Percentiles rank a stretch among this genome's conserved stretches.
phyloP scores from a whole-genome alignment of 352 stramenopile genomes.

The Phytophthora foliorum region DNA sequence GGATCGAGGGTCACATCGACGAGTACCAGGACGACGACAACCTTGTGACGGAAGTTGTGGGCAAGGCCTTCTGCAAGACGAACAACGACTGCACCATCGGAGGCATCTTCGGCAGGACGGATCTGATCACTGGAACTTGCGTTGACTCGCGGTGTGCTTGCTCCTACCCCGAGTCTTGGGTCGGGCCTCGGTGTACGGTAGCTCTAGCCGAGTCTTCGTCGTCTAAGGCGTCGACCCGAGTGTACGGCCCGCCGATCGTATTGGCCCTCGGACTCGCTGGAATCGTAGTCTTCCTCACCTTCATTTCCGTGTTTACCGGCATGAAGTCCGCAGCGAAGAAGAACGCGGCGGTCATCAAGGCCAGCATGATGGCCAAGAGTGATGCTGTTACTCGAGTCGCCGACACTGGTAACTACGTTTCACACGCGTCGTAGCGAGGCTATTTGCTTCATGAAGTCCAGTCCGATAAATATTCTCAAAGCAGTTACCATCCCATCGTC shows the following conservation, averaged over 20 bases:
- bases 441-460: constrained; percentile 1
- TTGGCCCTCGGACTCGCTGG: constrained; percentile 36
- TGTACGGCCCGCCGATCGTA: constrained; percentile 47
- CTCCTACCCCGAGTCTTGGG: constrained; percentile 52
- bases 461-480: constrained; percentile 23
- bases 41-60: constrained; percentile 40
- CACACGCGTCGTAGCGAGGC: constrained; percentile 8
- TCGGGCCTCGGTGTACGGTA: constrained; percentile 66
- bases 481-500: constrained; percentile 15
- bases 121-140: constrained; percentile 53
- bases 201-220: constrained; percentile 32
- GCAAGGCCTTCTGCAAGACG: constrained; percentile 49
- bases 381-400: constrained; percentile 10
- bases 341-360: constrained; percentile 29
- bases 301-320: constrained; percentile 39
- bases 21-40: constrained; percentile 64
- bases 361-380: constrained; percentile 28
- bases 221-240: constrained; percentile 29
- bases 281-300: constrained; percentile 37
- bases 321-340: constrained; percentile 28
- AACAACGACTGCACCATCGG: constrained; percentile 57
- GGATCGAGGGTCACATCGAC: constrained; percentile 52
- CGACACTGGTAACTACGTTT: constrained; percentile 12
- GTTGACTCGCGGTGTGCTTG: constrained; percentile 57
- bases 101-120: constrained; percentile 39